Base-by-base conservation (phyloP, 2,329 filamentous ascomycete species). In the Arachnomyces sp. region DNA sequence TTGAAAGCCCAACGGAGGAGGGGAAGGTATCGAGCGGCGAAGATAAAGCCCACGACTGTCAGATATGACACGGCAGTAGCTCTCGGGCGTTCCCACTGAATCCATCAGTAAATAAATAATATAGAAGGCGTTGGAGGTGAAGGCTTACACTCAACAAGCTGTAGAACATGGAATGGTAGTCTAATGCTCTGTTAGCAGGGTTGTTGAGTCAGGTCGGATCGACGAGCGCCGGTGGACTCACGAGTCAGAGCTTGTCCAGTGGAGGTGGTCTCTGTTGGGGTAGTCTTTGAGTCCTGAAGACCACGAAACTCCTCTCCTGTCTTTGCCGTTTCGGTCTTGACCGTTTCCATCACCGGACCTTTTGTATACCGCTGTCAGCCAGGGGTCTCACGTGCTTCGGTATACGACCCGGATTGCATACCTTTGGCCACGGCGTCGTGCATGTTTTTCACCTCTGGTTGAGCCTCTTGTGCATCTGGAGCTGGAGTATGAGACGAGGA, bases 81-180 rank as follows among this genome's bases (percentile, higher is more conserved):
- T 53, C 77, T 73, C 42, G 78, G 77, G 64, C 79, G 78, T 62
- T 80, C 75, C 78, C 78, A 82, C 72, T 75, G 45, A 31, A 3
- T 39, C 46, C 44, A 39, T 45, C 34, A 37, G 36, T 12, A 34
- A 36, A 14, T 37, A 14, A 16, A 37, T 11, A 17, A 31, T 31
- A 7, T 28, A 13, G n/a, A 4, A 7, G 16, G 15, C 14, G 15
- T n/a, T 18, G 31, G 13, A 28, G 7, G 13, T 7, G 25, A 16
- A 30, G n/a, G 37, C 72, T 60, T 54, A 75, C 72, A 66, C 76
- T 80, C 53, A 82, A 59, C 35, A 82, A 68, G 51, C 74, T 77
- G 62, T 82, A 81, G 63, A 82, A 74, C 65, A 80, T 67, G 51
- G 77, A 80, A 61, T 82, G 78, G 62, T 81, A 82, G 62, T 78